phyloP scores from a whole-genome alignment of 2,329 filamentous ascomycete species.

The Verticillium longisporum region DNA sequence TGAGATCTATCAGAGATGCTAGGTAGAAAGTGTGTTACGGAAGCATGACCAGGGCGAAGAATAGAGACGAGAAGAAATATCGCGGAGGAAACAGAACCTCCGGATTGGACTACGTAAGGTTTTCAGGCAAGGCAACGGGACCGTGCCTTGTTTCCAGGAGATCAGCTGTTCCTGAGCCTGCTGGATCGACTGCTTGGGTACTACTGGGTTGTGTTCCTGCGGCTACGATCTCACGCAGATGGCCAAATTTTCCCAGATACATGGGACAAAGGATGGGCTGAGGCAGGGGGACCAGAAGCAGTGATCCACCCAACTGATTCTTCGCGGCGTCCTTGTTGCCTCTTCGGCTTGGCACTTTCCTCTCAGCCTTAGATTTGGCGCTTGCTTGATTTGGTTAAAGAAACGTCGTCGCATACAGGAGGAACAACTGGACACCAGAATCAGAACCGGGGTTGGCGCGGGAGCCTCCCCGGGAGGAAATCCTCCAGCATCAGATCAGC shows the following conservation, averaged over 20 bases:
- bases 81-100: not conserved
- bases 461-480: not conserved
- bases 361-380: not conserved
- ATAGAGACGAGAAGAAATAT: not conserved
- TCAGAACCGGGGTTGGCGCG: no score
- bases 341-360: not conserved
- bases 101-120: not conserved
- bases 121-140: not conserved
- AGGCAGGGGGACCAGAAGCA: not conserved
- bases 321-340: not conserved
- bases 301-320: no score
- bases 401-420: not conserved
- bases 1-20: not conserved
- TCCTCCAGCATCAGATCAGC: not conserved
- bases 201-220: not conserved
- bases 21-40: not conserved
- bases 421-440: not conserved
- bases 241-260: not conserved
- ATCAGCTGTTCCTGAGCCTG: not conserved
- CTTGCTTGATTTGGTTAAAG: not conserved
- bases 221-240: not conserved
- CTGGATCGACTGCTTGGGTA: not conserved
- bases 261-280: not conserved
- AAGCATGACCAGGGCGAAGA: not conserved
- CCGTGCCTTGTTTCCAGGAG: not conserved